phyloP scores from a whole-genome alignment of 2,329 filamentous ascomycete species.

The Trichoderma afroharzianum region DNA sequence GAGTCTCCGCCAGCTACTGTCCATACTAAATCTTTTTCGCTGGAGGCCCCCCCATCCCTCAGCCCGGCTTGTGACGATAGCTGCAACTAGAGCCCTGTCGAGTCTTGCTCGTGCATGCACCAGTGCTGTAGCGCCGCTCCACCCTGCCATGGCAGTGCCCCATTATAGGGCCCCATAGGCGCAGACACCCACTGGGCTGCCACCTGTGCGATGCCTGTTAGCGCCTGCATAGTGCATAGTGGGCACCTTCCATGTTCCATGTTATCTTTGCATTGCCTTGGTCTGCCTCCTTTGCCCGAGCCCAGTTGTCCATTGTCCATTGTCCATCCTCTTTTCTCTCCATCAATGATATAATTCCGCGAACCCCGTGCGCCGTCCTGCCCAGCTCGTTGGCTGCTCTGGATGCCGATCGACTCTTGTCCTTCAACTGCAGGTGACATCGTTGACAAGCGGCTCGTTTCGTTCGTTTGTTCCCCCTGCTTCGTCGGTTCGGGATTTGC shows the following conservation, averaged over 20 bases:
- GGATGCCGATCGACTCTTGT: neutral
- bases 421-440: neutral
- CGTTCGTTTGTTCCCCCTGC: neutral
- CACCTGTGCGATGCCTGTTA: neutral
- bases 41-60: neutral
- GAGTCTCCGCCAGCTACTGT: neutral
- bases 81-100: too few species aligned
- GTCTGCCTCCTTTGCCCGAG: neutral
- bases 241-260: too few species aligned
- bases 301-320: neutral
- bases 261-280: neutral
- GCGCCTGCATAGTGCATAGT: too few species aligned
- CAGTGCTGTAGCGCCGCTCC: neutral
- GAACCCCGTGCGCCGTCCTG: neutral
- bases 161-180: too few species aligned
- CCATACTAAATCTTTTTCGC: too few species aligned
- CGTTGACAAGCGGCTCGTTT: neutral
- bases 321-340: neutral
- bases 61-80: neutral
- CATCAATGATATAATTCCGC: conserved; percentile 1
- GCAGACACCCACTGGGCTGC: too few species aligned
- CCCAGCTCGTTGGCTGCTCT: conserved; percentile 9
- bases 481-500: neutral
- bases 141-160: neutral
- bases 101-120: neutral